Percentiles rank a stretch among this genome's conserved stretches.
These are phyloP conservation scores for Auxenochlorella pyrenoidosa DNA, from an alignment of 139 green algal species.

Conservation along the genomic window DNA sequence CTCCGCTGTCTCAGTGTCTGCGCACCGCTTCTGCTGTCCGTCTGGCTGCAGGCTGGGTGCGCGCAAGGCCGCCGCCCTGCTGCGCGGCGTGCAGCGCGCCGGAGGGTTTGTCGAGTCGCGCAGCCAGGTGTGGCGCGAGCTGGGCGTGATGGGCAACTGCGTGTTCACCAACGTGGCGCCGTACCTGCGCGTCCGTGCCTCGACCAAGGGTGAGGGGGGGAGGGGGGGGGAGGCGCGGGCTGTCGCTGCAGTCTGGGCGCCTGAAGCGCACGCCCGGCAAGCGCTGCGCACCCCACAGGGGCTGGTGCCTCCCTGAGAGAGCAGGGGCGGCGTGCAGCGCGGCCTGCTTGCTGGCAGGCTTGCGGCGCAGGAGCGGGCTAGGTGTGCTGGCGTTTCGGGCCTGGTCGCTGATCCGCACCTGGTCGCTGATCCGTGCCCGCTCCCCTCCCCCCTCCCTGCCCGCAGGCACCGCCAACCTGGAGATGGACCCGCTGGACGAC, in stretches of 20 bases:
- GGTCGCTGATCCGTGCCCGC: background rate
- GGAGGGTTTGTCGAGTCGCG: slow-evolving; percentile 45
- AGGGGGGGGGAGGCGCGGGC: background rate
- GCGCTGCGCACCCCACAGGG: no score
- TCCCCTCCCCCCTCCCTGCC: background rate
- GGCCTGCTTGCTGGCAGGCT: no score
- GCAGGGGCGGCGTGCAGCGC: no score
- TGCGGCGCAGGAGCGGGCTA: no score
- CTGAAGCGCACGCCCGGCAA: no score
- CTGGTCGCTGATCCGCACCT: background rate
- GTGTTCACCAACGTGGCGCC: slow-evolving; percentile 81
- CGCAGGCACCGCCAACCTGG: slow-evolving; percentile 67
- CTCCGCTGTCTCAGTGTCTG: no score
- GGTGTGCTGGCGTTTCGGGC: no score
- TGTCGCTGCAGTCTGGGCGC: no score
- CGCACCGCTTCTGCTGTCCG: no score
- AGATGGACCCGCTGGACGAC: slow-evolving; percentile 81
- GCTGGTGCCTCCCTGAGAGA: no score
- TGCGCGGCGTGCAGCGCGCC: slow-evolving; percentile 51
- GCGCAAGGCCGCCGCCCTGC: slow-evolving; percentile 82
- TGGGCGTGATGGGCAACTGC: slow-evolving; percentile 60
- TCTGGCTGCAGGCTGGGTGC: slow-evolving; percentile 74
- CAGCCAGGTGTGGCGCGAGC: slow-evolving; percentile 61
- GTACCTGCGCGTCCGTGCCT: slow-evolving; percentile 71
- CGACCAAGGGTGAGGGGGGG: slow-evolving; percentile 34